Base-by-base conservation (phyloP, 1,284 basidiomycete genomes). In the Phylloporus sp. region DNA sequence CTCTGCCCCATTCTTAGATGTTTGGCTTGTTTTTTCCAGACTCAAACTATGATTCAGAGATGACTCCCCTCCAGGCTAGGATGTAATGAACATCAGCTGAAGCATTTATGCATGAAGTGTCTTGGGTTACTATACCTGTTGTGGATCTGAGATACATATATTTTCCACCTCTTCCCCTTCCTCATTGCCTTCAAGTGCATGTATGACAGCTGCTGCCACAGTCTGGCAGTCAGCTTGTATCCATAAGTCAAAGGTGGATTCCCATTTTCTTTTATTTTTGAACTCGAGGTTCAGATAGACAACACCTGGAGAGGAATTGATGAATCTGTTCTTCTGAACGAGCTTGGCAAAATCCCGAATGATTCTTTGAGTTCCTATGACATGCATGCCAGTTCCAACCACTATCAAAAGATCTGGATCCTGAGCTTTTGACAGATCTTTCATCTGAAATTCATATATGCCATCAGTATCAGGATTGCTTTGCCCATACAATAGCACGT, bases 371-470 rank as follows among this genome's bases (percentile, higher is more conserved):
- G 64, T 72, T 49, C 60, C 71, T 35, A 63, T 25, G 0, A 72
- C 49, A 25, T 72, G 53, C 65, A 72, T 72, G 0, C 71, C 71
- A 1, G 57, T 72, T 61, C 66, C 64, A 0, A 72, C 66, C n/a
- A 72, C 53, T 0, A 72, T 5, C 14, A 72, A 29, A 3, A 72
- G 41, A 61, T 72, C 66, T 15, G 72, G 37, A 0, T 1, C 11
- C 3, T 2, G n/a, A 14, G 1, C 20, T 39, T 27, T 20, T 43
- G 19, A 64, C 0, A 73, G 62, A n/a, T 72, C 69, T 35, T 64
- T 14, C 0, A 5, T 52, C 47, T 71, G 49, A 32, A 68, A 68
- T 29, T 73, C 59, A 0, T 12, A 0, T 1, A 72, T 73, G 2
- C 3, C 0, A 10, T 68, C 19, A 20, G 12, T 1, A 58, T 70